Evolutionary conservation across 164 flowering plant genomes (phyloP).

Genomic region (Tetracentron sinense): DNA sequence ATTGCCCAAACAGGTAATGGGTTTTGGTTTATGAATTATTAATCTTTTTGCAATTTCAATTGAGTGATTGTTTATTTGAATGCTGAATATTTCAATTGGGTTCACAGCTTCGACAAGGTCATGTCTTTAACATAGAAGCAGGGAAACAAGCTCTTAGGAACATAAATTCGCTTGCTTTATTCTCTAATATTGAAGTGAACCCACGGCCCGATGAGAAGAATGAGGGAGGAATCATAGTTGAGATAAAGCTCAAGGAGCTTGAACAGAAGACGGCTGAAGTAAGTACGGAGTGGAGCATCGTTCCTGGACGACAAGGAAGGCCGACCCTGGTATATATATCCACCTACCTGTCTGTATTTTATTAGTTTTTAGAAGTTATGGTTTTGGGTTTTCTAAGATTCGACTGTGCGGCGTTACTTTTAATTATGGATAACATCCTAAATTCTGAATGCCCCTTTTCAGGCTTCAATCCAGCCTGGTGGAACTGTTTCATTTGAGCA

Average conservation of each 20-base stretch:
- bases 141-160: slow-evolving; percentile 96
- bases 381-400: neutral
- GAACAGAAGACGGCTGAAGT: slow-evolving; percentile 97
- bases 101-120: slow-evolving; percentile 74
- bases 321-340: slow-evolving; percentile 73
- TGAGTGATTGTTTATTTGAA: neutral
- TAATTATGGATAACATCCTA: neutral
- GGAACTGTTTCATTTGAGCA: slow-evolving; percentile 98
- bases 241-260: slow-evolving; percentile 92
- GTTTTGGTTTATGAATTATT: slow-evolving; percentile 1
- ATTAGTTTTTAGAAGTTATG: neutral
- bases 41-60: too few relatives aligned
- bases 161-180: slow-evolving; percentile 74
- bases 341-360: neutral
- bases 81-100: slow-evolving; percentile 12
- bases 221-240: slow-evolving; percentile 96
- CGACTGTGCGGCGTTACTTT: neutral
- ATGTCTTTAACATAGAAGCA: slow-evolving; percentile 90
- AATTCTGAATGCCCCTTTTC: slow-evolving; percentile 15
- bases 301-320: slow-evolving; percentile 92
- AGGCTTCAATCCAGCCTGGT: slow-evolving; percentile 98
- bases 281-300: slow-evolving; percentile 97
- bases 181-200: slow-evolving; percentile 95
- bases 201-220: slow-evolving; percentile 95
- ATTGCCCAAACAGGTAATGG: slow-evolving; percentile 71